phyloP scores from a whole-genome alignment of 768 basidiomycete genomes.

The Cystobasidium tubakii region DNA sequence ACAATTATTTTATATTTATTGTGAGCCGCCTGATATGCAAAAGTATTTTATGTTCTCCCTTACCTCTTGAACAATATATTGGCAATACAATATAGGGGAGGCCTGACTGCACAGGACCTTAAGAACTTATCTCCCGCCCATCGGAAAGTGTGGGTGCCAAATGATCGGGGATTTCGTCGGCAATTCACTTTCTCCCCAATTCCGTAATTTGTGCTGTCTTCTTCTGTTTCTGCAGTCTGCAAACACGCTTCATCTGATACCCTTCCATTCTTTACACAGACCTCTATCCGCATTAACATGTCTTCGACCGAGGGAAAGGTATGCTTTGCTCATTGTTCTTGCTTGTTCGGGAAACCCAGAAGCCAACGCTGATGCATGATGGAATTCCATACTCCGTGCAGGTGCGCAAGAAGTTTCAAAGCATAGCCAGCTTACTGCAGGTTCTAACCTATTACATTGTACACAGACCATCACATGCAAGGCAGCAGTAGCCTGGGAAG shows the following conservation, averaged over 20 bases:
- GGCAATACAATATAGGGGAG: too few relatives aligned
- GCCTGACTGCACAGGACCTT: too few relatives aligned
- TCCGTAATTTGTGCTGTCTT: not conserved
- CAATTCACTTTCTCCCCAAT: not conserved
- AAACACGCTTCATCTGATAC: not conserved
- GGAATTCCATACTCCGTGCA: not conserved
- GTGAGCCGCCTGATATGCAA: too few relatives aligned
- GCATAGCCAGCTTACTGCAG: not conserved
- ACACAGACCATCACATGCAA: conserved; percentile 18
- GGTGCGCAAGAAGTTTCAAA: not conserved
- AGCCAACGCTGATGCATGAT: not conserved
- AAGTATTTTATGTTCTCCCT: too few relatives aligned
- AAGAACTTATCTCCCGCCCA: too few relatives aligned
- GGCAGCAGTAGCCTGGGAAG: conserved; percentile 76
- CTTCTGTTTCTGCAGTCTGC: not conserved
- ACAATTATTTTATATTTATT: too few relatives aligned
- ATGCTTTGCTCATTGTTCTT: not conserved
- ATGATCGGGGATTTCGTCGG: not conserved
- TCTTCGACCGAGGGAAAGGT: not conserved
- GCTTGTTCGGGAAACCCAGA: not conserved
- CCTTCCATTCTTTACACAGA: not conserved
- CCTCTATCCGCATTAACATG: not conserved
- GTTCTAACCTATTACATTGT: not conserved
- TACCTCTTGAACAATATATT: too few relatives aligned
- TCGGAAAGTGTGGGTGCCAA: too few relatives aligned